Evolutionary conservation across 1,284 basidiomycete species (phyloP), one percentile per base, ranked within the genome.

Genomic region (Papiliotrema fonsecae): DNA sequence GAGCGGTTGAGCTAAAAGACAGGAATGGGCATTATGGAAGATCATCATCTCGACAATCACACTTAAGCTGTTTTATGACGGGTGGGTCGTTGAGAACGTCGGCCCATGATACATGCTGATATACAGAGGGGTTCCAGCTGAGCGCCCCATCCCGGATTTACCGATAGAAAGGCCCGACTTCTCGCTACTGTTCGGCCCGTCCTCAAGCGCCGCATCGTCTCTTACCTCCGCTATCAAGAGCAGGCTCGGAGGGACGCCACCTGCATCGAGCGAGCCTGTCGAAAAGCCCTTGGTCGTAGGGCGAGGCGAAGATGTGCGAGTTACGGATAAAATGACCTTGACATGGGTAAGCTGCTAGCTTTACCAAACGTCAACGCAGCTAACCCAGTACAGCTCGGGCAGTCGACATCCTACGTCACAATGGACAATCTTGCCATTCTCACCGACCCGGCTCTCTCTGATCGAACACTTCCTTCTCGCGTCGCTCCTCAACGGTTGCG

Each of bases 371-470:
- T 16, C 13, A 25, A 5, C 6, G 37, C 4, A 22, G 37, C 37
- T 39, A 6, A 39, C 24, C 10, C 21, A 16, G n/a, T n/a, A 24
- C 16, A 73, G 73, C 65, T 75, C 40, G 74, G 75, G 21, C 74
- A 76, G 56, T 76, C 74, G 2, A 75, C 74, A 2, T 59, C 72
- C 19, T 73, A 76, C 39, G 70, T 78, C 14, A 77, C 77, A 28
- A 60, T 78, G 34, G 70, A 75, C 41, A 75, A 75, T 16, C 63
- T 77, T 11, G 69, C 69, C 16, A 75, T 78, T 40, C 61, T 78
- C 18, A 78, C 77, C 32, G 77, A 78, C 52, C 77, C 77, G 1
- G 75, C 77, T 10, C 73, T 78, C 24, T 72, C 73, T 32, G 65
- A 74, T 42, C 69, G 73, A 27, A 76, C 76, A 0, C 57, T 77